A percentile compares a stretch with the other conserved stretches of the same genome.
phyloP scores from a whole-genome alignment of 495 filamentous ascomycete genomes.

The Lichenothelia convexa region DNA sequence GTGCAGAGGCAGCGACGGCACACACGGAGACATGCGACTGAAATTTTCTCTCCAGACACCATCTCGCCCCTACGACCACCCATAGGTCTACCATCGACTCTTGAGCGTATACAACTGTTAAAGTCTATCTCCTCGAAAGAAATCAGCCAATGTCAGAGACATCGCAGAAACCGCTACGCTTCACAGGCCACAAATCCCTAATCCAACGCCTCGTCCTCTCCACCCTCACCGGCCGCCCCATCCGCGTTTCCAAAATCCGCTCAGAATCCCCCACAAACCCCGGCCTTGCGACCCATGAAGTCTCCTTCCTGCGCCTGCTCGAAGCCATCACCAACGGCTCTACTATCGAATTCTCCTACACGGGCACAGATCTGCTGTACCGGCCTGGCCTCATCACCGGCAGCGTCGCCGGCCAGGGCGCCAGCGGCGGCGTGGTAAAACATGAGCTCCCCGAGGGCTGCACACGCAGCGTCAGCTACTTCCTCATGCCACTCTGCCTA shows the following conservation, averaged over 20 bases:
- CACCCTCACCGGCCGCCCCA: conserved; percentile 71
- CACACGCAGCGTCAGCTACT: conserved; percentile 75
- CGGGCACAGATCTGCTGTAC: conserved; percentile 79
- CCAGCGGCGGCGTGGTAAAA: conserved; percentile 50
- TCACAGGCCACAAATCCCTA: conserved; percentile 70
- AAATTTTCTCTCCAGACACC: too few species aligned
- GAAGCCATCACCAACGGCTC: conserved; percentile 92
- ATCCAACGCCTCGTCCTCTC: conserved; percentile 71
- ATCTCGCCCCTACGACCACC: too few species aligned
- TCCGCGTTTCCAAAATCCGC: conserved; percentile 89
- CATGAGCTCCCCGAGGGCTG: conserved; percentile 62
- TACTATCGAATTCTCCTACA: conserved; percentile 83
- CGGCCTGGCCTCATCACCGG: conserved; percentile 84
- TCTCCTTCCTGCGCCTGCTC: conserved; percentile 87
- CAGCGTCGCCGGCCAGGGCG: conserved; percentile 44
- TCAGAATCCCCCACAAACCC: conserved; percentile 64
- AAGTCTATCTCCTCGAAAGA: too few species aligned
- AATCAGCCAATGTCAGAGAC: background rate
- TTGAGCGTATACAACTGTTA: too few species aligned
- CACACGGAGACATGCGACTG: too few species aligned
- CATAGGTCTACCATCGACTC: too few species aligned
- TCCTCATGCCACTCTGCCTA: conserved; percentile 71
- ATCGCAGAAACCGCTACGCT: conserved; percentile 33
- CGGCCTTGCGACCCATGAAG: conserved; percentile 78
- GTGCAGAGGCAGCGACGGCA: too few species aligned